phyloP scores from a whole-genome alignment of 1,139 yeast genomes.

The Yamadazyma atmosphaerica region DNA sequence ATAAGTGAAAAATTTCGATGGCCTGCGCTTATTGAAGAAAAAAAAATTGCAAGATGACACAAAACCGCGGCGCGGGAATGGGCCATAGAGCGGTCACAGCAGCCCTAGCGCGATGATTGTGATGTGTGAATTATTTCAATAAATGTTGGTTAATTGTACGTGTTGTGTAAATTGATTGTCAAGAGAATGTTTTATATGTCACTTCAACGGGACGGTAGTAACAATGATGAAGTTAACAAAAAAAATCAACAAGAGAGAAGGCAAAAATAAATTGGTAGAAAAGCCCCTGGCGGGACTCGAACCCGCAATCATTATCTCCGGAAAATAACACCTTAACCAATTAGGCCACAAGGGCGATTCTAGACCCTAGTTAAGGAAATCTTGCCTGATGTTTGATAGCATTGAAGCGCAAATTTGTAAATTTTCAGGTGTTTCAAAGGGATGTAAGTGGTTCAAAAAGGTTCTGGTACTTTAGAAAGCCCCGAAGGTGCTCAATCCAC shows the following conservation, averaged over 20 bases:
- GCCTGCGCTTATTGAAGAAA: background rate
- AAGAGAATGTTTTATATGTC: no score
- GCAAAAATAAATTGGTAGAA: slow-evolving; percentile 4
- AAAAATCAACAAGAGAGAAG: background rate
- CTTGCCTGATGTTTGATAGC: no score
- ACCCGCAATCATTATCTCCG: slow-evolving; percentile 60
- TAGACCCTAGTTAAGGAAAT: background rate
- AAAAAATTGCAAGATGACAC: background rate
- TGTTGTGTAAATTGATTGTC: no score
- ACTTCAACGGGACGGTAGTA: no score
- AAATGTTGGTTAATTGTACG: no score
- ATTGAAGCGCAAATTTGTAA: no score
- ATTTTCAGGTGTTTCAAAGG: no score
- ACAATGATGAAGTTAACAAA: background rate
- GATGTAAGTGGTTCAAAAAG: no score
- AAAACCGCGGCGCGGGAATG: background rate
- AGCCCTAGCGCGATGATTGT: no score
- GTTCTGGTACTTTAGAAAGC: no score
- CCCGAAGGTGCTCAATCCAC: no score
- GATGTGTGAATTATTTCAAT: background rate
- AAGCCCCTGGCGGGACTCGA: slow-evolving; percentile 60
- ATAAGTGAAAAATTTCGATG: slow-evolving; percentile 1
- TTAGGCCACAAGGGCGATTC: slow-evolving; percentile 53
- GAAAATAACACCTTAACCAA: slow-evolving; percentile 57
- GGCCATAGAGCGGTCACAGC: background rate